Evolutionary conservation across 495 filamentous ascomycete species (phyloP).

Genomic region (Xylaria palmicola): DNA sequence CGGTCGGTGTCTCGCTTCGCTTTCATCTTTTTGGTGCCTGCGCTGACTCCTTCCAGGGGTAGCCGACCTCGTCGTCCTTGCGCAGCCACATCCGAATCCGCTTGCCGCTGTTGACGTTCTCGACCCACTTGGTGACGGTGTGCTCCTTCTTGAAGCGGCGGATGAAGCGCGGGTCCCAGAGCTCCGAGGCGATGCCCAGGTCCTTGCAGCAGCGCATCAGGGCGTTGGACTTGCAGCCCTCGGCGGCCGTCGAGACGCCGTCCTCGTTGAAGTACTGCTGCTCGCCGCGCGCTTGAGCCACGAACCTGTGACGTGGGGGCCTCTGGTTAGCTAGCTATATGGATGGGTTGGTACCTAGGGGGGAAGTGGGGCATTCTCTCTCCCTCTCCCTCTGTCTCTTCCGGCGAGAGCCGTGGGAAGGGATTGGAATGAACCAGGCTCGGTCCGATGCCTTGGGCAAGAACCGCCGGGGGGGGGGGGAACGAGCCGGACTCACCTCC

Average conservation of each 20-base stretch:
- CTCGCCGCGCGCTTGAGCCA: slow-evolving; percentile 90
- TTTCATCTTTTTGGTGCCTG: no score
- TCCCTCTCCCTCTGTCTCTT: no score
- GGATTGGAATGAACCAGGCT: no score
- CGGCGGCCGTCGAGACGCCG: slow-evolving; percentile 92
- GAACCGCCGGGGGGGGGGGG: not conserved
- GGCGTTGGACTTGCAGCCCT: slow-evolving; percentile 96
- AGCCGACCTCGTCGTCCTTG: slow-evolving; percentile 77
- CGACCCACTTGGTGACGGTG: slow-evolving; percentile 71
- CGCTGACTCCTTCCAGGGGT: slow-evolving; percentile 80
- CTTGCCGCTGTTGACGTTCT: slow-evolving; percentile 71
- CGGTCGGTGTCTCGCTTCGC: not conserved
- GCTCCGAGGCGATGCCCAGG: slow-evolving; percentile 87
- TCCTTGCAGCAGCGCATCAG: slow-evolving; percentile 98
- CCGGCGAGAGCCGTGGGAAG: no score
- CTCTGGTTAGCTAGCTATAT: not conserved
- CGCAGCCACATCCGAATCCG: slow-evolving; percentile 82
- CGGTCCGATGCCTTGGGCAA: no score
- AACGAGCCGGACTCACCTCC: slow-evolving; percentile 61
- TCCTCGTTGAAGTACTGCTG: slow-evolving; percentile 92
- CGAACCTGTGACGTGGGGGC: slow-evolving; percentile 56
- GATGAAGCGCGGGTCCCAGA: slow-evolving; percentile 96
- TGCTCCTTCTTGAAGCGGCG: slow-evolving; percentile 61
- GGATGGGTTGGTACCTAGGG: no score
- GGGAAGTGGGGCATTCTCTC: no score